Conservation (phyloP, 2,329 filamentous ascomycete species). For the Falciphora oryzae region DNA sequence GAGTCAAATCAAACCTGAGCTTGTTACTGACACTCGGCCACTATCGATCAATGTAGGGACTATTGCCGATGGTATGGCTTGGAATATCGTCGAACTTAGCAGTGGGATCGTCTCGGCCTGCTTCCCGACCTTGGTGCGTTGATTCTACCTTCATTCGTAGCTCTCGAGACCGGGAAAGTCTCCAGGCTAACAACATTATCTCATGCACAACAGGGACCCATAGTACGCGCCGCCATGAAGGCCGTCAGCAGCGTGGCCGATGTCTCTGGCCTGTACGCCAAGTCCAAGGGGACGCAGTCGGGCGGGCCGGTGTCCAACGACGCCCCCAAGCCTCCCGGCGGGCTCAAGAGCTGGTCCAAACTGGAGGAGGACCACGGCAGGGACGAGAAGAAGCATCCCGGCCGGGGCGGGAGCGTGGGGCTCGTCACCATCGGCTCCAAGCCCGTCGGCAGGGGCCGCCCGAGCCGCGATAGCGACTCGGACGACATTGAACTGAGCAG, state of each 20-base stretch:
- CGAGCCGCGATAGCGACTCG: constrained; percentile 5
- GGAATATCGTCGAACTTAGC: constrained; percentile 4
- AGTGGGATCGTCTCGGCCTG: constrained; percentile 3
- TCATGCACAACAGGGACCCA: not conserved
- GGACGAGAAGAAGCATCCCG: too few species aligned
- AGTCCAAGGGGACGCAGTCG: not conserved
- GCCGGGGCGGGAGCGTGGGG: not conserved
- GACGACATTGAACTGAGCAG: constrained; percentile 4
- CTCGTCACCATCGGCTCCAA: constrained; percentile 1
- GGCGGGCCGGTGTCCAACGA: not conserved
- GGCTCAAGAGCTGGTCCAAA: constrained; percentile 4
- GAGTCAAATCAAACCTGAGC: not conserved
- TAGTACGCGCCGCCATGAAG: constrained; percentile 1
- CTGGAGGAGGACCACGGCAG: not conserved
- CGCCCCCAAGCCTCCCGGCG: too few species aligned
- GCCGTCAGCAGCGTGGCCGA: not conserved
- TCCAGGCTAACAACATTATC: too few species aligned
- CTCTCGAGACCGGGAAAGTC: too few species aligned
- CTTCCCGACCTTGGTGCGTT: constrained; percentile 1
- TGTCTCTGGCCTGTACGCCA: not conserved
- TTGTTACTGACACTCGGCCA: not conserved
- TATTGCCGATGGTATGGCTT: constrained; percentile 5
- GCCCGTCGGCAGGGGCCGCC: not conserved
- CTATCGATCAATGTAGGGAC: not conserved
- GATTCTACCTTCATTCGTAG: not conserved